phyloP scores from a whole-genome alignment of 306 rosid genomes.

The Lathyrus tuberosus region DNA sequence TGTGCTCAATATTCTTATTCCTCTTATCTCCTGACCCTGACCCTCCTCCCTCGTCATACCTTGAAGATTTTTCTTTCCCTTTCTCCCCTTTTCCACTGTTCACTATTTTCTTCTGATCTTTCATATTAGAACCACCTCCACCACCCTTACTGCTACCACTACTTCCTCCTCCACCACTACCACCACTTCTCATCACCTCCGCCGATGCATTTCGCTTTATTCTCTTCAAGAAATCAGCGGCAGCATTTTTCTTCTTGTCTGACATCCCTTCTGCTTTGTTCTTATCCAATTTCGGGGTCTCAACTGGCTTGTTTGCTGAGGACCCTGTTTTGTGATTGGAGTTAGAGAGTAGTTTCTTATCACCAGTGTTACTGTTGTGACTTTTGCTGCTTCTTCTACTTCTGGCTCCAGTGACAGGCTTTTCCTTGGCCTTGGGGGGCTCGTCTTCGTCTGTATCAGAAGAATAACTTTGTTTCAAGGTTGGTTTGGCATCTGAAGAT shows the following conservation, averaged over 20 bases:
- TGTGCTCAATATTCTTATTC: conserved; percentile 49
- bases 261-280: conserved; percentile 50
- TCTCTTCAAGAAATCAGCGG: conserved; percentile 82
- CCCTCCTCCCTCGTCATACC: conserved; percentile 46
- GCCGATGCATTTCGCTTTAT: conserved; percentile 62
- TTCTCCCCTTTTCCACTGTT: conserved; percentile 47
- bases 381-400: conserved; percentile 69
- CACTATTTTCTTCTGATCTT: conserved; percentile 60
- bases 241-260: conserved; percentile 72
- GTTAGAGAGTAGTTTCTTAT: conserved; percentile 49
- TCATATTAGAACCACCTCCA: conserved; percentile 38
- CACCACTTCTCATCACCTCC: conserved; percentile 44
- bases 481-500: conserved; percentile 49
- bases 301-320: conserved; percentile 41
- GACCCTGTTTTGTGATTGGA: conserved; percentile 43
- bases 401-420: conserved; percentile 71
- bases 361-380: conserved; percentile 36
- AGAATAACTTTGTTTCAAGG: conserved; percentile 42
- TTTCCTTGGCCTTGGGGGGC: conserved; percentile 56
- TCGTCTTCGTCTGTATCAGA: conserved; percentile 52
- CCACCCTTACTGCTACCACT: conserved; percentile 42
- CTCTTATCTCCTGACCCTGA: conserved; percentile 49
- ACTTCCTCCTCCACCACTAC: conserved; percentile 30
- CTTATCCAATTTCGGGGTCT: conserved; percentile 51
- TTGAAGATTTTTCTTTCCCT: conserved; percentile 58